Percentiles rank a stretch among this genome's conserved stretches.
These are phyloP conservation scores for Fomitopsis betulina DNA, from an alignment of 1,284 basidiomycete species.

Conservation along the genomic window DNA sequence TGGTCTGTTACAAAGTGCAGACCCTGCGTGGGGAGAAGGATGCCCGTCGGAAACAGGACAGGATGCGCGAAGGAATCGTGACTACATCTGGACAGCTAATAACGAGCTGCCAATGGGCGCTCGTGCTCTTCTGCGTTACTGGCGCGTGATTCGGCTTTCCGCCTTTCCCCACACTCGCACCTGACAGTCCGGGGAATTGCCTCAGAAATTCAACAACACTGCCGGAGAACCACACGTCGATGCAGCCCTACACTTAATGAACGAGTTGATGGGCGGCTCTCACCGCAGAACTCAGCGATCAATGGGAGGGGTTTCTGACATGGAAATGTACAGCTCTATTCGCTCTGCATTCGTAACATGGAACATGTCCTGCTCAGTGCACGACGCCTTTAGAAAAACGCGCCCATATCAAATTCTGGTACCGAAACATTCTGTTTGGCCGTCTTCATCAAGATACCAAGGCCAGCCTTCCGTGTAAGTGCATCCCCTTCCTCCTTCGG, in stretches of 20 bases:
- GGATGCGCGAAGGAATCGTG: constrained; percentile 2
- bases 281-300: neutral
- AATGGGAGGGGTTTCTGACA: neutral
- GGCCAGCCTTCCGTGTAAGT: constrained; percentile 62
- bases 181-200: neutral
- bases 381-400: constrained; percentile 44
- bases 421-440: constrained; percentile 85
- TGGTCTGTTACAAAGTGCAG: constrained; percentile 5
- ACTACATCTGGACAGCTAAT: constrained; percentile 1
- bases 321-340: too few relatives aligned
- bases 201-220: neutral
- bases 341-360: too few relatives aligned
- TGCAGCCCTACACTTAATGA: neutral
- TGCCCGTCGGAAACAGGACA: constrained; percentile 6
- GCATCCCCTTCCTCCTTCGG: constrained; percentile 52
- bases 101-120: constrained; percentile 1
- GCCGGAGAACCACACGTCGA: neutral
- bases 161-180: neutral
- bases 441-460: constrained; percentile 81
- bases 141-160: neutral
- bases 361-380: too few relatives aligned
- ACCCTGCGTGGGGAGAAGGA: constrained; percentile 2
- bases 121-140: neutral
- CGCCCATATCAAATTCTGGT: constrained; percentile 82
- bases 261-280: neutral